Evolutionary conservation across 768 basidiomycete species (phyloP), one percentile per base, ranked within the genome.

Genomic region (Mycena belliarum): DNA sequence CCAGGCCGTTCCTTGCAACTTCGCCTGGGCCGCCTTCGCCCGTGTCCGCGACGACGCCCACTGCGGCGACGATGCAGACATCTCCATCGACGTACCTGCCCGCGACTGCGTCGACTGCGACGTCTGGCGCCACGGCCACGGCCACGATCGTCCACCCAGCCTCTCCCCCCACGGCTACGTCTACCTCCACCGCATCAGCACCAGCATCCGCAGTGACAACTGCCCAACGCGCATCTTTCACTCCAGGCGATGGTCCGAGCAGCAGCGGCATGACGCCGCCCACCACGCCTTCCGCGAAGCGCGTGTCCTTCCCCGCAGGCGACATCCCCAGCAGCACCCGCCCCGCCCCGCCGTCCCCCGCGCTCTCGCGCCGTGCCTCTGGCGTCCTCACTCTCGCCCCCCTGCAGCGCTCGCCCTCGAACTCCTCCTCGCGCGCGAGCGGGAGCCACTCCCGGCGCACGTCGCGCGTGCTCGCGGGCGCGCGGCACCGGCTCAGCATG

Each of bases 321-420:
- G 29, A 67, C 70, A 16, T 68, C 72, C 20, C 72, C 59, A 75
- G 74, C 0, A 78, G 80, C 14, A 78, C 78, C 0, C 82, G 86
- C 6, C 85, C 84, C 32, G 86, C 86, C 0, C 86, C 86, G 0
- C 81, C 81, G 5, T 86, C 84, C 2, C 86, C 85, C 16, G 81
- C 76, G 0, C 54, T 76, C 6, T 83, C 83, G 0, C 78, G 83
- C 33, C 75, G 79, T 24, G 62, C 75, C 65, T 57, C 73, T 55
- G 50, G 24, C 43, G 43, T 44, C 23, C 43, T 25, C 43, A 15
- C 71, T 46, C 61, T 73, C 68, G 49, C 69, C n/a, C n/a, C n/a
- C n/a, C n/a, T n/a, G n/a, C n/a, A n/a, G 42, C 72, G 70, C 3
- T 79, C 79, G 7, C 49, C 68, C 7, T 54, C 68, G 33, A 76